phyloP scores from a whole-genome alignment of 192 early-diverging fungal genomes.

The Spizellomyces sp. region DNA sequence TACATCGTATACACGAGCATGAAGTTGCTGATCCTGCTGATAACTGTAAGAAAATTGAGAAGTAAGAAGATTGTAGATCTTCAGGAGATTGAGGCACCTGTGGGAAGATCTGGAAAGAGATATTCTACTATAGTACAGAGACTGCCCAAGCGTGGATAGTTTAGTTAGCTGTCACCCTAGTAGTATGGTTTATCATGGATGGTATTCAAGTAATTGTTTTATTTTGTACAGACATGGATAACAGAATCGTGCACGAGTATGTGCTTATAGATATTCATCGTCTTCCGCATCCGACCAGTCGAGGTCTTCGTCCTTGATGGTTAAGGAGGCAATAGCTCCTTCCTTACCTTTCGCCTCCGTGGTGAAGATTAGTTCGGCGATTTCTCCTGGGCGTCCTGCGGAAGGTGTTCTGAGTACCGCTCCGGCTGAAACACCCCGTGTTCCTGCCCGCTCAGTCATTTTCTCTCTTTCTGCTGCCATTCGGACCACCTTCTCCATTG shows the following conservation, averaged over 20 bases:
- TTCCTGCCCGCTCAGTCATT: background rate
- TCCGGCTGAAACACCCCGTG: background rate
- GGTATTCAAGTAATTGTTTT: background rate
- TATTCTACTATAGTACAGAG: conserved; percentile 5
- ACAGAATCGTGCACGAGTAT: no score
- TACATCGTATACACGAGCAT: no score
- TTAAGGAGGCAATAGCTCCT: conserved; percentile 18
- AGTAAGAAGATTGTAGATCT: conserved; percentile 1
- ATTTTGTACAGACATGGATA: no score
- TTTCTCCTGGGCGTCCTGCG: background rate
- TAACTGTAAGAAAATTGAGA: conserved; percentile 5
- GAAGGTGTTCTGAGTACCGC: background rate
- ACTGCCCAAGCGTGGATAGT: conserved; percentile 8
- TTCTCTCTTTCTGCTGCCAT: background rate
- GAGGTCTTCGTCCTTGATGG: conserved; percentile 21
- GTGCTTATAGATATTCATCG: conserved; percentile 28
- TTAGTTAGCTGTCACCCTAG: background rate
- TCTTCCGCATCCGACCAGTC: conserved; percentile 35
- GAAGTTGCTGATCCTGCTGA: no score
- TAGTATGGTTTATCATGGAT: background rate
- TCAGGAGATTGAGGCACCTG: conserved; percentile 1
- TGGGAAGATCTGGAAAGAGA: background rate
- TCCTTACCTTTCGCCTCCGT: background rate
- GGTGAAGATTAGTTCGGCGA: conserved; percentile 17
- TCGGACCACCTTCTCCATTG: conserved; percentile 12